Evolutionary conservation across 768 basidiomycete genomes (phyloP), one percentile per base, ranked within the genome.

Genomic region (Mycena venus): DNA sequence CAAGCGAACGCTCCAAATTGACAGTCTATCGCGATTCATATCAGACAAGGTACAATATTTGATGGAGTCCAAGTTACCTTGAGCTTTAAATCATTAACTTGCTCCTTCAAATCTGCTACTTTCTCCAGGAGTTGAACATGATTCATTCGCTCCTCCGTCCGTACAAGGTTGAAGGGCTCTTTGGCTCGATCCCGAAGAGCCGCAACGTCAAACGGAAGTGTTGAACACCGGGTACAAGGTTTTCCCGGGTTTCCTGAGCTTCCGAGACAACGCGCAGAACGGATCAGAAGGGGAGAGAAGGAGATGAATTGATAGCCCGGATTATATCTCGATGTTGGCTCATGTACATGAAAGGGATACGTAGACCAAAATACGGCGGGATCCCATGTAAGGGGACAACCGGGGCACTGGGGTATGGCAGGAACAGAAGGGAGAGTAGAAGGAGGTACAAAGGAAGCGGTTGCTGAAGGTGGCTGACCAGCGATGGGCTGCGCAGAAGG

Each of bases 321-420:
- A 49, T 75, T 69, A 55, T 60, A 69, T 21, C 55, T 58, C 19
- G 77, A 74, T n/a, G n/a, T n/a, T n/a, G n/a, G n/a, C n/a, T 23
- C 75, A 23, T n/a, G n/a, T n/a, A n/a, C n/a, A n/a, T 71, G 23
- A 56, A 79, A 79, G 3, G 78, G 78, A 53, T 79, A 79, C 17
- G 76, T 73, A 27, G 60, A 15, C 63, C 60, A 74, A 34, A 75
- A 75, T 0, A 74, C 56, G 19, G 68, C n/a, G n/a, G n/a, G n/a
- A n/a, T n/a, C 76, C 76, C 72, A 77, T 17, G n/a, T 42, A 69
- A 68, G 71, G 8, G 36, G 36, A 29, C 38, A 25, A 14, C 76
- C 74, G 8, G 40, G 40, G 47, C 70, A 77, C 25, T 29, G 51
- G 21, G 31, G 17, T 56, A 53, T 14, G 27, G 58, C 40, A 38